Evolutionary conservation across 257 asterid species (phyloP).

Genomic region (Solanum lycopersicoides): DNA sequence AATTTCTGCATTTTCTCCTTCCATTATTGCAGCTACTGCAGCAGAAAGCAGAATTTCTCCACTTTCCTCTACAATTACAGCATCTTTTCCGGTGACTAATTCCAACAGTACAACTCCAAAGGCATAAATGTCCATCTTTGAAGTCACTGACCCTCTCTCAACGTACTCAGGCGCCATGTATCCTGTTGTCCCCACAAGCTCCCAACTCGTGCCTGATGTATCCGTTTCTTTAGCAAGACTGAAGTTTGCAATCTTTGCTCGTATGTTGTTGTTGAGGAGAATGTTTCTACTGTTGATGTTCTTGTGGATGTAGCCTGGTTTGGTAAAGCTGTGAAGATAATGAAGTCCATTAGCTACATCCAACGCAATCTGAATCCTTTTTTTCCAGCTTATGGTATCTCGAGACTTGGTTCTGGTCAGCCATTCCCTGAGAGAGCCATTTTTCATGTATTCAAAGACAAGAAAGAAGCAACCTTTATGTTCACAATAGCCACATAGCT

Average conservation of each 20-base stretch:
- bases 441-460: conserved; percentile 46
- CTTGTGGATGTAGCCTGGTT: conserved; percentile 42
- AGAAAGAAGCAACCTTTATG: conserved; percentile 28
- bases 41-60: conserved; percentile 23
- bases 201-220: not conserved
- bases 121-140: conserved; percentile 41
- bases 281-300: conserved; percentile 34
- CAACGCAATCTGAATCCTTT: conserved; percentile 33
- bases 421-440: conserved; percentile 50
- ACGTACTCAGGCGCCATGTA: conserved; percentile 38
- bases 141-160: conserved; percentile 23
- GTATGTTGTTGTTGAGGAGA: conserved; percentile 40
- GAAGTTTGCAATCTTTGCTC: conserved; percentile 54
- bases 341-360: conserved; percentile 60
- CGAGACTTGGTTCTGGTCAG: conserved; percentile 14
- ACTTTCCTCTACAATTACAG: conserved; percentile 19
- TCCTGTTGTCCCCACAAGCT: conserved; percentile 21
- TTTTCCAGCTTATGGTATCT: conserved; percentile 17
- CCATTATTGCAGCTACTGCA: conserved; percentile 7
- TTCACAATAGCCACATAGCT: conserved; percentile 41
- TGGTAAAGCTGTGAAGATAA: conserved; percentile 50
- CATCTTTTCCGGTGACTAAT: conserved; percentile 28
- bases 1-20: conserved; percentile 18
- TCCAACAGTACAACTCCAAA: conserved; percentile 49
- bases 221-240: conserved; percentile 33